Conservation (phyloP, 2,329 filamentous ascomycete genomes). For the Pyricularia sp. region DNA sequence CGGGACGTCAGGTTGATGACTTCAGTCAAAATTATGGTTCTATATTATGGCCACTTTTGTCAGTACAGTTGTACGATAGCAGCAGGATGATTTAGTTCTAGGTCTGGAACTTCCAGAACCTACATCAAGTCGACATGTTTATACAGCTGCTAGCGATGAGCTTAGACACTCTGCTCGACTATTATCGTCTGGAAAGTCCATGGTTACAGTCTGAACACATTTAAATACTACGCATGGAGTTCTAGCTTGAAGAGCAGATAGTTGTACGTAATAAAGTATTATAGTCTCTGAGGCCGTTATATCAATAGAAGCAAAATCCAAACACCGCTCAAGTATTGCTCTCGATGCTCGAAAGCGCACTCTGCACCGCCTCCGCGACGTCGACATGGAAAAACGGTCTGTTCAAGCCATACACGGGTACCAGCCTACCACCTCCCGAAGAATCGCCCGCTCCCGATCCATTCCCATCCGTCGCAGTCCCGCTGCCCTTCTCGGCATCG, state of each 20-base stretch:
- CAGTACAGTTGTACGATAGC: no score
- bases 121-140: no score
- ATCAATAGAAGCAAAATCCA: background rate
- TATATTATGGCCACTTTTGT: background rate
- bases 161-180: background rate
- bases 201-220: background rate
- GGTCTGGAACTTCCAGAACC: no score
- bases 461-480: background rate
- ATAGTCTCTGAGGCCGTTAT: background rate
- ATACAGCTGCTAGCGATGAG: background rate
- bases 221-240: background rate
- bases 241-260: background rate
- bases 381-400: conserved; percentile 36
- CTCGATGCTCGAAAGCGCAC: conserved; percentile 12
- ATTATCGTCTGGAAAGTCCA: background rate
- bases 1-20: background rate
- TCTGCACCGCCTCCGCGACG: conserved; percentile 27
- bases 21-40: background rate
- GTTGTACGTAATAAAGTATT: background rate
- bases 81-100: no score
- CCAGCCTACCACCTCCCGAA: conserved; percentile 6
- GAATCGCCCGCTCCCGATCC: background rate
- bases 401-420: conserved; percentile 25
- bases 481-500: conserved; percentile 1
- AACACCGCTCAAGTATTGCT: background rate